phyloP scores from a whole-genome alignment of 768 basidiomycete species.

The Chalciporus piperatus region DNA sequence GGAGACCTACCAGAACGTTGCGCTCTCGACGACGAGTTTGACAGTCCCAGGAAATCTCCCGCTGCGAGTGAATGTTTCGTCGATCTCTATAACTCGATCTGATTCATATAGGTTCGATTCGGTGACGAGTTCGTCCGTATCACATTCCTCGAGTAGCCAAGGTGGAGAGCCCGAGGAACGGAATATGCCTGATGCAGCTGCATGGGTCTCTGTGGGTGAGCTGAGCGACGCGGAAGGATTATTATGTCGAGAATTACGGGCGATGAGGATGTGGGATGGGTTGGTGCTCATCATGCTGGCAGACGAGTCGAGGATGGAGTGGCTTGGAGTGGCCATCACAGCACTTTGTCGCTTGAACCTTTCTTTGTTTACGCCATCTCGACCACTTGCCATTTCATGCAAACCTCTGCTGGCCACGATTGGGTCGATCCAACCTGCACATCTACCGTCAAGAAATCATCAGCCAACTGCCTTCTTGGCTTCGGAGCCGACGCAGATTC shows the following conservation, averaged over 20 bases:
- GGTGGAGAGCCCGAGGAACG: conserved; percentile 77
- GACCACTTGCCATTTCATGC: neutral
- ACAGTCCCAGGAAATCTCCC: conserved; percentile 78
- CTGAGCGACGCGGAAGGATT: conserved; percentile 79
- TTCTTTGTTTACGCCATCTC: neutral
- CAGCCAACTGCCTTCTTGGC: neutral
- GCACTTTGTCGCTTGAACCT: neutral
- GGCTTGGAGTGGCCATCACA: neutral
- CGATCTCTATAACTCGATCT: conserved; percentile 72
- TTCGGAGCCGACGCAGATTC: neutral
- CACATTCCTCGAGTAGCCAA: conserved; percentile 76
- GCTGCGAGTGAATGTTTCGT: conserved; percentile 72
- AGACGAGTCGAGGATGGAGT: neutral
- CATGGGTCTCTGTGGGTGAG: conserved; percentile 85
- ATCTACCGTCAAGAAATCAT: neutral
- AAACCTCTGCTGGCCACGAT: neutral
- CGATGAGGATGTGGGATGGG: conserved; percentile 86
- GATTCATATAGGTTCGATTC: conserved; percentile 66
- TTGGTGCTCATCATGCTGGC: conserved; percentile 38
- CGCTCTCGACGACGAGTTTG: conserved; percentile 85
- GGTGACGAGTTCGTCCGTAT: conserved; percentile 65
- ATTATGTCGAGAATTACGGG: conserved; percentile 73
- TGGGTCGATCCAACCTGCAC: neutral
- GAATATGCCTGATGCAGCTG: conserved; percentile 82
- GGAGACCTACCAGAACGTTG: conserved; percentile 80